phyloP scores from a whole-genome alignment of 2,329 filamentous ascomycete species.

The Periconia macrospinosa region DNA sequence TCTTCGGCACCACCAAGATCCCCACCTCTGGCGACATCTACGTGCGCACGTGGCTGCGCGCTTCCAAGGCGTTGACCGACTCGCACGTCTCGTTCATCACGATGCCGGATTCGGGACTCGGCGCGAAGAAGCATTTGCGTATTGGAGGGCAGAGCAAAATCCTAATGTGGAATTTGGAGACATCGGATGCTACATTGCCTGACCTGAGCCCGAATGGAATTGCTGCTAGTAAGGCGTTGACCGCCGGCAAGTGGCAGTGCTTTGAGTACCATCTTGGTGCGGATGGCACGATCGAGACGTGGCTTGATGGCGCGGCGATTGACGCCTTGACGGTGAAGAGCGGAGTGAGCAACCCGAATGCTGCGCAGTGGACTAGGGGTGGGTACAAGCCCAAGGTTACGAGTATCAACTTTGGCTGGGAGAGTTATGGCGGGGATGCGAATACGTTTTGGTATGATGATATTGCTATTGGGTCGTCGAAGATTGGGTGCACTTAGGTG shows the following conservation, averaged over 20 bases:
- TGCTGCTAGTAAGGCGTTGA: conserved; percentile 55
- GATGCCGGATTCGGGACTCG: conserved; percentile 62
- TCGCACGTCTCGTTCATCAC: conserved; percentile 66
- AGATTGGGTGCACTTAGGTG: conserved; percentile 51
- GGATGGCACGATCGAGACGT: conserved; percentile 63
- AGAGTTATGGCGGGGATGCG: conserved; percentile 61
- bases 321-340: conserved; percentile 54
- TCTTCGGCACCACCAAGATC: conserved; percentile 61
- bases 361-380: conserved; percentile 57
- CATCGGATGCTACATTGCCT: conserved; percentile 64
- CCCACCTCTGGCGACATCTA: conserved; percentile 59
- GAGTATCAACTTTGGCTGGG: conserved; percentile 64
- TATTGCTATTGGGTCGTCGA: conserved; percentile 52
- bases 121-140: conserved; percentile 61
- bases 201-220: conserved; percentile 63
- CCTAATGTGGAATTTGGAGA: conserved; percentile 67
- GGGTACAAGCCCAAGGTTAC: conserved; percentile 55
- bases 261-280: conserved; percentile 64
- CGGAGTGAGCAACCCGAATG: conserved; percentile 55
- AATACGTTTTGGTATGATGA: conserved; percentile 69
- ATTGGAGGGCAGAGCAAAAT: conserved; percentile 64
- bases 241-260: conserved; percentile 58
- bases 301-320: conserved; percentile 58
- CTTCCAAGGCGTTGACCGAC: conserved; percentile 59
- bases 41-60: conserved; percentile 58